A percentile compares a stretch with the other conserved stretches of the same genome.
Evolutionary conservation across 768 basidiomycete species (phyloP).

Genomic region (Serendipita sp.): DNA sequence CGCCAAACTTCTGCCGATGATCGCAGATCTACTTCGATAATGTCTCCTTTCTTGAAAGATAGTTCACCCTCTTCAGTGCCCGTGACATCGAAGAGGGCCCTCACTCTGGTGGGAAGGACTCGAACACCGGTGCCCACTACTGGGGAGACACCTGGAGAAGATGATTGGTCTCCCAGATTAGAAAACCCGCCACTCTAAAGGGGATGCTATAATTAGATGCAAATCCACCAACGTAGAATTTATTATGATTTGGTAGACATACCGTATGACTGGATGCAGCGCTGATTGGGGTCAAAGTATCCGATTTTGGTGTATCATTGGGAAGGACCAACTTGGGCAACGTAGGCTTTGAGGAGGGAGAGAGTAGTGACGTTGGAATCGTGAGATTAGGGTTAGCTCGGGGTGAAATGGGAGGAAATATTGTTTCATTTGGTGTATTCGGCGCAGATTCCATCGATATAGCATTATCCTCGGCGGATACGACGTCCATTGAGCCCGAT

Average conservation of each 20-base stretch:
- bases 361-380: neutral
- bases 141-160: neutral
- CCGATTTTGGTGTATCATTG: too few species aligned
- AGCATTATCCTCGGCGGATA: neutral
- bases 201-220: neutral
- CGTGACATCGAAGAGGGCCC: neutral
- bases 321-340: too few species aligned
- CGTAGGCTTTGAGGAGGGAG: too few species aligned
- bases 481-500: neutral
- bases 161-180: neutral
- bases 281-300: neutral
- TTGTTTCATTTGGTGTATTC: too few species aligned
- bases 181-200: neutral
- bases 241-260: neutral
- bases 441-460: neutral
- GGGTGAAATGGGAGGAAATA: neutral
- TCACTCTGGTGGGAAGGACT: neutral
- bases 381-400: neutral
- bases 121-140: neutral
- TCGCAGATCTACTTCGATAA: neutral
- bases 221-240: too few species aligned
- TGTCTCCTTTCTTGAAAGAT: neutral
- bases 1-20: neutral
- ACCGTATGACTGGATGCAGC: neutral
- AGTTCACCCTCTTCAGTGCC: neutral